phyloP scores from a whole-genome alignment of 139 green algal species.

The Trebouxia sp. region DNA sequence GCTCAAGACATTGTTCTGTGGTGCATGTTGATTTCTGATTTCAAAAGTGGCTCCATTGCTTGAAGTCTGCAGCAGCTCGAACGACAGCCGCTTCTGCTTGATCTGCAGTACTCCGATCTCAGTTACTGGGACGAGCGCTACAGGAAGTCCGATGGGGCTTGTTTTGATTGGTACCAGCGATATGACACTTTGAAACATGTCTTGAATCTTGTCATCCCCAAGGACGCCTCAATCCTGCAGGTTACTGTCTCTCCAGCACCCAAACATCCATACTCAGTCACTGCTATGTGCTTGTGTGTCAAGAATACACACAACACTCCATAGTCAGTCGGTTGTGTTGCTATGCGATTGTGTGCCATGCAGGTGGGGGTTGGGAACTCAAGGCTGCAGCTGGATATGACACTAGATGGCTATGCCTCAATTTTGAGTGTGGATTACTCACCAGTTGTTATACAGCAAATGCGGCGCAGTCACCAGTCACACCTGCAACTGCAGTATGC shows the following conservation, averaged over 20 bases:
- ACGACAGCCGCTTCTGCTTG: too few relatives aligned
- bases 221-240: background rate
- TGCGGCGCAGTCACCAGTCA: background rate
- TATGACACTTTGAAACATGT: background rate
- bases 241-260: background rate
- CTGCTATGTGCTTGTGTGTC: background rate
- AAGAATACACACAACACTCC: background rate
- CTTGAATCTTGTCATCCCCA: background rate
- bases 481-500: slow-evolving; percentile 3
- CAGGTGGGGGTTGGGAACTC: slow-evolving; percentile 27
- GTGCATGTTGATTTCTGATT: too few relatives aligned
- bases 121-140: slow-evolving; percentile 16
- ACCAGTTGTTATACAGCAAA: background rate
- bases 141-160: background rate
- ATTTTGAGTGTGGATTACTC: slow-evolving; percentile 9
- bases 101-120: slow-evolving; percentile 20
- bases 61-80: too few relatives aligned
- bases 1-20: too few relatives aligned
- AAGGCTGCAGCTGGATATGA: slow-evolving; percentile 18
- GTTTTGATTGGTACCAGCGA: slow-evolving; percentile 26
- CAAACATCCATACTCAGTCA: background rate
- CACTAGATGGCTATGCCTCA: background rate
- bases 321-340: background rate
- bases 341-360: background rate
- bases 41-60: too few relatives aligned